Evolutionary conservation across 768 basidiomycete genomes (phyloP).

Genomic region (Termitomyces sp.): DNA sequence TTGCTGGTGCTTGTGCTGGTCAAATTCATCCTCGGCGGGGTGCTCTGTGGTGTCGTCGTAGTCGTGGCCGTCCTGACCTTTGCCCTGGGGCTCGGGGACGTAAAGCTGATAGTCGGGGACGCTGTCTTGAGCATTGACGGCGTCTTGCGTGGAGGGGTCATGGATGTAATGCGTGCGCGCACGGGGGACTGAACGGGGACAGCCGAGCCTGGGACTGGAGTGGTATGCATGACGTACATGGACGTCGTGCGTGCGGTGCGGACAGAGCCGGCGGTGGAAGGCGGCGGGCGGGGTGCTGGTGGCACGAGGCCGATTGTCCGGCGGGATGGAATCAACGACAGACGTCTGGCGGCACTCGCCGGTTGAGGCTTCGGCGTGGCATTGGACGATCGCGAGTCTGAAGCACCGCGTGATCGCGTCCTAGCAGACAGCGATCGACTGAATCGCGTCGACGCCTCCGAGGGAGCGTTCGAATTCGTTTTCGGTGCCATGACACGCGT

Average conservation of each 20-base stretch:
- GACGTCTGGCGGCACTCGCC: constrained; percentile 9
- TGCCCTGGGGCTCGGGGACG: constrained; percentile 33
- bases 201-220: background rate
- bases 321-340: constrained; percentile 23
- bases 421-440: constrained; percentile 31
- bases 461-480: constrained; percentile 25
- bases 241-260: constrained; percentile 16
- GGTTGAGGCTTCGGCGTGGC: constrained; percentile 40
- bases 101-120: constrained; percentile 32
- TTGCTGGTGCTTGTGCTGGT: background rate
- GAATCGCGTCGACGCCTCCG: constrained; percentile 51
- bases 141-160: constrained; percentile 29
- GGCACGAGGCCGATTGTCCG: constrained; percentile 13
- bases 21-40: constrained; percentile 20
- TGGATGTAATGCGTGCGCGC: constrained; percentile 37
- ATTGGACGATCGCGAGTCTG: constrained; percentile 38
- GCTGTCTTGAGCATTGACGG: constrained; percentile 18
- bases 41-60: constrained; percentile 23
- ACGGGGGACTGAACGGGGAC: constrained; percentile 8
- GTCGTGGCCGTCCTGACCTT: constrained; percentile 22
- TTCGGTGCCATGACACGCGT: constrained; percentile 6
- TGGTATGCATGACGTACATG: constrained; percentile 4
- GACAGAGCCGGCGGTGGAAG: constrained; percentile 23
- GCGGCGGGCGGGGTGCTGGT: constrained; percentile 17
- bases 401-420: constrained; percentile 38